These are phyloP conservation scores for Lignosus rhinocerotis DNA, from an alignment of 1,284 basidiomycete genomes.

Conservation along the genomic window DNA sequence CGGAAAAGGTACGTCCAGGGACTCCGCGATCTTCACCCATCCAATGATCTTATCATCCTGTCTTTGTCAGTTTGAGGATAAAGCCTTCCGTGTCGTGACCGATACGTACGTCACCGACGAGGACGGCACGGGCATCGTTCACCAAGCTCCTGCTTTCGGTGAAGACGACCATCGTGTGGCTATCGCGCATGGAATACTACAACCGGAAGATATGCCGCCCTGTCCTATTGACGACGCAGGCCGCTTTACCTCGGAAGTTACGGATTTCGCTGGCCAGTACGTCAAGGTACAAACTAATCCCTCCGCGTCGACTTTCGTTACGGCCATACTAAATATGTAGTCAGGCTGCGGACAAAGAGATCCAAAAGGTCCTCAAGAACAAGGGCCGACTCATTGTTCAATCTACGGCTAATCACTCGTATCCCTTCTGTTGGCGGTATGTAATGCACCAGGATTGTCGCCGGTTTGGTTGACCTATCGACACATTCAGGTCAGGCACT, in stretches of 20 bases:
- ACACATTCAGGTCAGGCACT: conserved; percentile 74
- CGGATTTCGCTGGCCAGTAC: conserved; percentile 88
- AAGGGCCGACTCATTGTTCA: conserved; percentile 90
- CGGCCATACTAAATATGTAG: too few species aligned
- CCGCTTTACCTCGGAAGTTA: conserved; percentile 85
- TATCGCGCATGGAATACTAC: conserved; percentile 80
- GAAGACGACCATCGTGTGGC: conserved; percentile 98
- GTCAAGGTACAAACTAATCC: conserved; percentile 68
- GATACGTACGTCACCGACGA: conserved; percentile 94
- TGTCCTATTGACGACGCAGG: conserved; percentile 94
- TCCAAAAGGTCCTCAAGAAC: conserved; percentile 90
- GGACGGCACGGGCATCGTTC: conserved; percentile 98
- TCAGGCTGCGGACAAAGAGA: conserved; percentile 90
- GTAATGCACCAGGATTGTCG: conserved; percentile 3
- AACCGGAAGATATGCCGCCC: conserved; percentile 89
- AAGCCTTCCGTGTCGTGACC: conserved; percentile 86
- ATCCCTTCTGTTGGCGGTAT: conserved; percentile 97
- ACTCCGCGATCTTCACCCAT: background rate
- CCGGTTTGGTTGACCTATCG: background rate
- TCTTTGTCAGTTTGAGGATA: conserved; percentile 78
- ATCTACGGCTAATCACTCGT: conserved; percentile 85
- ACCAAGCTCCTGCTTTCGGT: conserved; percentile 98
- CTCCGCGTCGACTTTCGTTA: too few species aligned
- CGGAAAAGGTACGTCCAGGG: conserved; percentile 68
- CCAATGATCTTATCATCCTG: background rate